Base-by-base conservation (phyloP, 768 basidiomycete species). In the Mycena rebaudengoi region DNA sequence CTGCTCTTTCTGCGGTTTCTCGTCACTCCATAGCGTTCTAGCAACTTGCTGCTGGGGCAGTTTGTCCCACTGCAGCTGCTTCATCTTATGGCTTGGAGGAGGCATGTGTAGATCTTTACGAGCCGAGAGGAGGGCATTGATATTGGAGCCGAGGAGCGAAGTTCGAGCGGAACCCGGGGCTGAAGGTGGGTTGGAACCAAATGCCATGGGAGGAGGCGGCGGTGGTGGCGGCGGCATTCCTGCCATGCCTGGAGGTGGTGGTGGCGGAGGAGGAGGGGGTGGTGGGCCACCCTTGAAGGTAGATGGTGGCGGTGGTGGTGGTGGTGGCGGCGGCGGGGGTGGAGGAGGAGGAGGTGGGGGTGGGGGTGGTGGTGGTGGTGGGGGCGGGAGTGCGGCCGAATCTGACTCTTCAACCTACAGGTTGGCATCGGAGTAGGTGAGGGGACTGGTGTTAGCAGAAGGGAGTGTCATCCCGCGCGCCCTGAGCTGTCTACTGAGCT, bases 11-110 rank as follows among this genome's bases (percentile, higher is more conserved):
- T 88, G 80, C 2, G 85, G 78, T 60, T 83, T 75, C 62, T 94
- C 92, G 37, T 85, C 85, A 53, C 83, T 91, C 92, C 95, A 99
- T 14, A 98, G 79, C 0, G 96, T 99, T 73, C 91, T 91, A 1
- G 82, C 82, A 32, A 95, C 89, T 69, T 93, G 90, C 67, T 92
- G 90, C 60, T 95, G 95, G 23, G 93, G 89, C n/a, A 99, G 83
- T 72, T 98, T 99, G 74, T 98, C 96, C 97, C 97, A 99, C 73
- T 98, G 96, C 57, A 99, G 81, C 74, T 98, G 96, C 74, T 98
- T 98, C 92, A 98, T 95, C 83, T 96, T 95, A 33, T 88, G 92
- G 62, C 85, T 89, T 2, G 96, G 93, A 30, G 92, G 66, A 10
- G 66, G 90, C 41, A 95, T 84, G 4, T 88, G 83, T 72, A 98